Conservation (phyloP, 805 yeast species). For the Cyberlindnera veronae region DNA sequence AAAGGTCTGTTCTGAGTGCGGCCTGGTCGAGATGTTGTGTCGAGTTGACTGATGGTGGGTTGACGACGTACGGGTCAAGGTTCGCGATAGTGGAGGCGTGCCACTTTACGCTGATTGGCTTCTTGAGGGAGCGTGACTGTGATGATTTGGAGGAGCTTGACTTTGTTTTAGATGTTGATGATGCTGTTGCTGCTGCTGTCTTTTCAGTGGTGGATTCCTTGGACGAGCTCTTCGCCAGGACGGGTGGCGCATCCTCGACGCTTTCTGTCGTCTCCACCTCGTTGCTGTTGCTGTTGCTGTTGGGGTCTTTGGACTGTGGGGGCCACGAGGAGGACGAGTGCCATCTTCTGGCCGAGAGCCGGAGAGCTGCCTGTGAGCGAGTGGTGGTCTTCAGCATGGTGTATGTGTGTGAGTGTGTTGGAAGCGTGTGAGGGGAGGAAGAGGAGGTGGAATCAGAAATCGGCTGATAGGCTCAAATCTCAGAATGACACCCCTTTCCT, state of each 20-base stretch:
- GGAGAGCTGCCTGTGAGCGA: background rate
- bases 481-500: constrained; percentile 11
- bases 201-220: constrained; percentile 2
- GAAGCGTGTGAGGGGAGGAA: background rate
- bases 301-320: constrained; percentile 11
- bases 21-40: constrained; percentile 24
- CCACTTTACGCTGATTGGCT: constrained; percentile 11
- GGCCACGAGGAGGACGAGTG: constrained; percentile 21
- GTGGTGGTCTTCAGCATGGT: background rate
- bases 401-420: background rate
- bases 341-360: constrained; percentile 15
- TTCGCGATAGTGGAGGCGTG: constrained; percentile 6
- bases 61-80: background rate
- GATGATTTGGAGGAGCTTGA: background rate
- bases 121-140: constrained; percentile 7
- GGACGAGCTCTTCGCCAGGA: no score
- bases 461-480: constrained; percentile 4
- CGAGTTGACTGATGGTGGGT: constrained; percentile 24
- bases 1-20: constrained; percentile 21
- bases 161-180: background rate
- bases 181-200: background rate
- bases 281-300: constrained; percentile 8
- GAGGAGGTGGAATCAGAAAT: background rate
- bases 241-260: background rate
- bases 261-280: constrained; percentile 4